Evolutionary conservation across 2,329 filamentous ascomycete species (phyloP).

Genomic region (Botrytis tulipae): DNA sequence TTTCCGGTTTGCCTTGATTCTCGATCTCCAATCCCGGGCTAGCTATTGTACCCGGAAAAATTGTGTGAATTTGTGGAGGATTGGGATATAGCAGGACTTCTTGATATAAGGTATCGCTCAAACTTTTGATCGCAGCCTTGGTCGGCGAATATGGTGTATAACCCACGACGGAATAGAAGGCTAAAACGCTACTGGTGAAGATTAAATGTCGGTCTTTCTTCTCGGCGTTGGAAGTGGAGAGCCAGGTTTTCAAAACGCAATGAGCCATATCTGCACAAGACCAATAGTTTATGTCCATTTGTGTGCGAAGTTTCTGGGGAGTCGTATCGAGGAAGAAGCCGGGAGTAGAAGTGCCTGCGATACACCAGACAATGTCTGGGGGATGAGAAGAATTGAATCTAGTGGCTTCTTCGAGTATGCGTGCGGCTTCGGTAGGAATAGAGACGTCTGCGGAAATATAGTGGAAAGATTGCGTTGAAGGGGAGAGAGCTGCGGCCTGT

Average conservation of each 20-base stretch:
- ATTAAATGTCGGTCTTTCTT: conserved; percentile 71
- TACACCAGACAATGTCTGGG: conserved; percentile 88
- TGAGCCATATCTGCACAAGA: conserved; percentile 83
- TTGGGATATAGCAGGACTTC: conserved; percentile 86
- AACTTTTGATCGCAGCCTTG: conserved; percentile 79
- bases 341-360: conserved; percentile 73
- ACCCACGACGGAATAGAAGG: conserved; percentile 74
- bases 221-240: conserved; percentile 48
- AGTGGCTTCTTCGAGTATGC: conserved; percentile 69
- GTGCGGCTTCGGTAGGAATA: conserved; percentile 63
- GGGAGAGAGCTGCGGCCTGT: conserved; percentile 63
- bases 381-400: conserved; percentile 72
- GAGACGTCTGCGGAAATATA: conserved; percentile 82
- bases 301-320: conserved; percentile 62
- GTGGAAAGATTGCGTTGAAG: conserved; percentile 72
- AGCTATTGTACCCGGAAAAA: conserved; percentile 82
- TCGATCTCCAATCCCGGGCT: conserved; percentile 74
- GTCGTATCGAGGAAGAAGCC: conserved; percentile 75
- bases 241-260: conserved; percentile 73
- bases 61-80: conserved; percentile 74
- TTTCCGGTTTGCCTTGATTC: conserved; percentile 72
- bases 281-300: conserved; percentile 95
- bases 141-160: conserved; percentile 81
- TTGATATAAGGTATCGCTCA: conserved; percentile 80
- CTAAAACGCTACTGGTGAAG: conserved; percentile 76